Percentiles rank a stretch among this genome's conserved stretches.
Evolutionary conservation across 768 basidiomycete genomes (phyloP).

Genomic region (Tylopilus vinaceipallidus): DNA sequence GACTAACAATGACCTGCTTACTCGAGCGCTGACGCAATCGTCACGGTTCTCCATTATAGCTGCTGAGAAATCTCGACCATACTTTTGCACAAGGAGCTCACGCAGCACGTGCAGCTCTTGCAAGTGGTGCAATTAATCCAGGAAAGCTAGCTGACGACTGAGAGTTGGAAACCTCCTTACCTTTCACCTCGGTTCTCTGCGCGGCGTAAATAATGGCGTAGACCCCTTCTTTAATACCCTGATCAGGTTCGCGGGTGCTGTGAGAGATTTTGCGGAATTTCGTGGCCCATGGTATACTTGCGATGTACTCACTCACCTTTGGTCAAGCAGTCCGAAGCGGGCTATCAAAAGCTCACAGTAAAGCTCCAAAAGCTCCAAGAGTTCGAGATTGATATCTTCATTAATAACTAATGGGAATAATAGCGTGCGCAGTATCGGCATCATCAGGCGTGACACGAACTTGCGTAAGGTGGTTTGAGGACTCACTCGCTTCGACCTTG

Average conservation of each 20-base stretch:
- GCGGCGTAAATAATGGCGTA: slow-evolving; percentile 89
- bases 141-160: slow-evolving; percentile 2
- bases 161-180: slow-evolving; percentile 32
- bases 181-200: slow-evolving; percentile 88
- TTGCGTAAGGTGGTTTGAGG: slow-evolving; percentile 5
- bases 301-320: slow-evolving; percentile 53
- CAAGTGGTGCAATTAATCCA: neutral
- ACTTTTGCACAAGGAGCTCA: slow-evolving; percentile 95
- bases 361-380: slow-evolving; percentile 89
- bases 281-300: slow-evolving; percentile 3
- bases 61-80: slow-evolving; percentile 84
- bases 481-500: slow-evolving; percentile 80
- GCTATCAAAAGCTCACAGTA: slow-evolving; percentile 94
- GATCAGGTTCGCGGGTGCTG: slow-evolving; percentile 83
- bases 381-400: slow-evolving; percentile 81
- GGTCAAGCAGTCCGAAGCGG: slow-evolving; percentile 88
- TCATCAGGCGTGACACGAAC: slow-evolving; percentile 11
- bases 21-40: slow-evolving; percentile 78
- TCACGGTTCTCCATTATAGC: slow-evolving; percentile 86
- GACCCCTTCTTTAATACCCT: slow-evolving; percentile 82
- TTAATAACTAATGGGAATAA: slow-evolving; percentile 58
- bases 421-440: slow-evolving; percentile 14
- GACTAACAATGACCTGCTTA: slow-evolving; percentile 36
- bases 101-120: slow-evolving; percentile 86
- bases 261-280: slow-evolving; percentile 8